These are phyloP conservation scores for Logfia minima DNA, from an alignment of 129 eudicot genomes.

Conservation along the genomic window DNA sequence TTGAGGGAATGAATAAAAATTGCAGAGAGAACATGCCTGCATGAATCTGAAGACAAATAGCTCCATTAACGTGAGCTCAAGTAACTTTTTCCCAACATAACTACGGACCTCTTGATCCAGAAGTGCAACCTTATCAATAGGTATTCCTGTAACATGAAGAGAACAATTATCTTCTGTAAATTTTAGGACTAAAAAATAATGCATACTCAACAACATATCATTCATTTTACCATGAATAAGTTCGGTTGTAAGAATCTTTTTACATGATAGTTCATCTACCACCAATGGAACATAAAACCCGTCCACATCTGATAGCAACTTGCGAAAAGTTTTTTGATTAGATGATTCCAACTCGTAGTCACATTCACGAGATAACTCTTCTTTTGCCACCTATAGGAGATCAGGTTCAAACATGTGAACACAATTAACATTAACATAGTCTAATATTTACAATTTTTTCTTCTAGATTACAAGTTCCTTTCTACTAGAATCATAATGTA, in stretches of 20 bases:
- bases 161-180: neutral
- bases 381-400: constrained; percentile 82
- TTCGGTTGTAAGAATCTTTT: constrained; percentile 84
- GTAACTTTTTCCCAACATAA: constrained; percentile 82
- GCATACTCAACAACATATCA: neutral
- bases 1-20: neutral
- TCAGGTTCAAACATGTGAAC: constrained; percentile 7
- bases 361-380: constrained; percentile 94
- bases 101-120: constrained; percentile 87
- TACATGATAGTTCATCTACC: constrained; percentile 76
- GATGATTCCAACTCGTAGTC: constrained; percentile 83
- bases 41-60: constrained; percentile 86
- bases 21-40: constrained; percentile 62
- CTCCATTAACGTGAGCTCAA: constrained; percentile 90
- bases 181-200: neutral
- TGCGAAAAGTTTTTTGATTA: constrained; percentile 72
- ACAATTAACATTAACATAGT: neutral
- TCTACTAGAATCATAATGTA: neutral
- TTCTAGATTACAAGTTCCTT: neutral
- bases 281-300: constrained; percentile 93
- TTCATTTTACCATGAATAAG: constrained; percentile 73
- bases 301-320: constrained; percentile 47
- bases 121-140: constrained; percentile 85
- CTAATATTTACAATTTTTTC: neutral
- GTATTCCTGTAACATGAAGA: constrained; percentile 56